Base-by-base conservation (phyloP, 257 asterid species). In the Nicotiana otophora region DNA sequence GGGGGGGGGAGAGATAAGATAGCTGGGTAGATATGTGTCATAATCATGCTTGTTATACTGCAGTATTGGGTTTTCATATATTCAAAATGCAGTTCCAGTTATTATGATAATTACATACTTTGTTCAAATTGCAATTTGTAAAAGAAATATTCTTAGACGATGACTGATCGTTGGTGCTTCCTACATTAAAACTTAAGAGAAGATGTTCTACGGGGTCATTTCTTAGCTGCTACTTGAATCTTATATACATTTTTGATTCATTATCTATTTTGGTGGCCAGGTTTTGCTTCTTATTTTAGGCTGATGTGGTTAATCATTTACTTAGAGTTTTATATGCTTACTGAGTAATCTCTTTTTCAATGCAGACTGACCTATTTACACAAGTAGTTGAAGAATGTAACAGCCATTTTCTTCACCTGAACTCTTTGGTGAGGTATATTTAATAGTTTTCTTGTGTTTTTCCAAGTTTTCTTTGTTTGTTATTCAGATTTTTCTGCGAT, bases 361-460 rank as follows among this genome's bases (percentile, higher is more conserved):
- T 28, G 14, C 90, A 96, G 99, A 90, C 89, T 75, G 95, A 93
- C 79, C 86, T 94, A 82, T 92, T 94, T 80, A 82, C 89, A 74
- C 98, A 96, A 91, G 98, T 92, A 86, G 85, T 93, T 75, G 97
- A 91, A 86, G 99, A 96, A 90, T 96, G 99, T 55, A 86, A 86
- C 1, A 91, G 89, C 5, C 98, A 94, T 88, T 88, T 90, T 74
- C 89, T 80, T 79, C 93, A 90, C 67, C 95, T 94, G 82, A 89
- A 87, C 28, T 90, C 94, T 68, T 85, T 96, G 87, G 88, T 96
- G 87, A 92, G 97, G 99, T 96, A 89, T 67, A 62, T 20, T 83
- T 64, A 58, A 61, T 31, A 48, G 4, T 5, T 16, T 5, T 19
- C 33, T 58, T 80, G 10, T 64, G 42, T 15, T 2, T 31, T 46